Evolutionary conservation across 768 basidiomycete species (phyloP).

Genomic region (Boletellus sp.): DNA sequence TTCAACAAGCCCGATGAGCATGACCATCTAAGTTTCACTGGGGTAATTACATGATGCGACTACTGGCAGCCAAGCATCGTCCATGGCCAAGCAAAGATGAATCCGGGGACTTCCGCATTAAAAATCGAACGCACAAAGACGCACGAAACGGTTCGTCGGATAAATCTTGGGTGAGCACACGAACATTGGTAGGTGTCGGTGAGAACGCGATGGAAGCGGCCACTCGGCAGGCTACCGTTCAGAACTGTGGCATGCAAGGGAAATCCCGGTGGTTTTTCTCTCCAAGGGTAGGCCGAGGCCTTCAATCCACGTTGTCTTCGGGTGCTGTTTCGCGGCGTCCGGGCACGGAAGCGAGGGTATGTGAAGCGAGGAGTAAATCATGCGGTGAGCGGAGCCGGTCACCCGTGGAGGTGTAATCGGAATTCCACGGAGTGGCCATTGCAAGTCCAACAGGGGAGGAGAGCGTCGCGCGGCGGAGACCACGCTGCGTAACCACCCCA

Average conservation of each 20-base stretch:
- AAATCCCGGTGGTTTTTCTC: slow-evolving; percentile 2
- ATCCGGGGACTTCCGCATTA: slow-evolving; percentile 1
- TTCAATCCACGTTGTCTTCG: slow-evolving; percentile 20
- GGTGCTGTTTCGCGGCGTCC: slow-evolving; percentile 20
- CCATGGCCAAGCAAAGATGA: neutral
- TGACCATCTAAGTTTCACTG: neutral
- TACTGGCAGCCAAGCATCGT: neutral
- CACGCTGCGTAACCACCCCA: neutral
- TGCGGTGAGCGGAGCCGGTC: slow-evolving; percentile 7
- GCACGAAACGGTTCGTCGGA: slow-evolving; percentile 6
- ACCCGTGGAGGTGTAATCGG: slow-evolving; percentile 13
- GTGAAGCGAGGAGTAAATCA: slow-evolving; percentile 14
- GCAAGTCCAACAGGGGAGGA: slow-evolving; percentile 1
- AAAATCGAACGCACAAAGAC: neutral
- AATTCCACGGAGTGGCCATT: slow-evolving; percentile 22
- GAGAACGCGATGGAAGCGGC: slow-evolving; percentile 12
- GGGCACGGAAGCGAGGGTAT: slow-evolving; percentile 17
- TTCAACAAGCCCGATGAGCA: neutral
- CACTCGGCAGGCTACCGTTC: neutral
- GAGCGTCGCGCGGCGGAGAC: slow-evolving; percentile 2
- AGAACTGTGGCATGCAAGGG: slow-evolving; percentile 6
- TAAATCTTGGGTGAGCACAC: slow-evolving; percentile 3
- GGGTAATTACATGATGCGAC: neutral
- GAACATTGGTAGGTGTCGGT: slow-evolving; percentile 9
- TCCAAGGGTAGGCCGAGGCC: slow-evolving; percentile 5